Percentiles rank a stretch among this genome's conserved stretches.
These are phyloP conservation scores for Wickerhamomyces hampshirensis DNA, from an alignment of 805 yeast species.

Conservation along the genomic window DNA sequence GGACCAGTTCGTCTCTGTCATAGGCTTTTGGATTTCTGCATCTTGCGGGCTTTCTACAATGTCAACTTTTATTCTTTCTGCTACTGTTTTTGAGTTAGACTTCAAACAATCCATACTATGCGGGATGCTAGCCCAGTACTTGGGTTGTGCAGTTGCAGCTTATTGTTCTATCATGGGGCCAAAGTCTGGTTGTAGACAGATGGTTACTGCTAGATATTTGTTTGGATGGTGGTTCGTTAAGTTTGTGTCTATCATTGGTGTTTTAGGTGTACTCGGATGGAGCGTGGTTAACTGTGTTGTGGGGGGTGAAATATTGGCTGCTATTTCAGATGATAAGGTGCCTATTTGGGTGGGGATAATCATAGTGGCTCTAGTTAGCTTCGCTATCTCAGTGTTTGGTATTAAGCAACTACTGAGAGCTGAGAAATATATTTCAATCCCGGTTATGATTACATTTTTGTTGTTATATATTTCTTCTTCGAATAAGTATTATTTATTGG, in stretches of 20 bases:
- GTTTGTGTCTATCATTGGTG: constrained; percentile 64
- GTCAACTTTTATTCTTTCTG: constrained; percentile 78
- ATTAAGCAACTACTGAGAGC: constrained; percentile 64
- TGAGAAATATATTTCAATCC: constrained; percentile 63
- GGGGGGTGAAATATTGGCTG: constrained; percentile 77
- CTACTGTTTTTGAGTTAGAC: constrained; percentile 64
- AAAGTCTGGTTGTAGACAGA: constrained; percentile 82
- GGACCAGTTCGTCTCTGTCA: constrained; percentile 40
- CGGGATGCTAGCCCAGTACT: constrained; percentile 57
- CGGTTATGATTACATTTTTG: constrained; percentile 62
- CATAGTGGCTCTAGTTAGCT: constrained; percentile 59
- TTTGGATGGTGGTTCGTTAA: constrained; percentile 88
- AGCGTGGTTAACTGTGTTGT: constrained; percentile 85
- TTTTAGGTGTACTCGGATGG: constrained; percentile 86
- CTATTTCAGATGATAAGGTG: constrained; percentile 58
- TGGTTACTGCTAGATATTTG: constrained; percentile 74
- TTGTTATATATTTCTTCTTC: constrained; percentile 62
- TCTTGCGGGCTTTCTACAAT: constrained; percentile 86
- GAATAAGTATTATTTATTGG: constrained; percentile 34
- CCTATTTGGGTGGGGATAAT: constrained; percentile 73
- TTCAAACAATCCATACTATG: constrained; percentile 57
- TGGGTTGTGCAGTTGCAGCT: constrained; percentile 77
- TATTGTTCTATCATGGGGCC: constrained; percentile 89
- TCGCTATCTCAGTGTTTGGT: constrained; percentile 72
- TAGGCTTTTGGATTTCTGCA: constrained; percentile 81